A percentile compares a stretch with the other conserved stretches of the same genome.
These are phyloP conservation scores for Verticillium dahliae DNA, from an alignment of 2,329 filamentous ascomycete species.

Conservation along the genomic window DNA sequence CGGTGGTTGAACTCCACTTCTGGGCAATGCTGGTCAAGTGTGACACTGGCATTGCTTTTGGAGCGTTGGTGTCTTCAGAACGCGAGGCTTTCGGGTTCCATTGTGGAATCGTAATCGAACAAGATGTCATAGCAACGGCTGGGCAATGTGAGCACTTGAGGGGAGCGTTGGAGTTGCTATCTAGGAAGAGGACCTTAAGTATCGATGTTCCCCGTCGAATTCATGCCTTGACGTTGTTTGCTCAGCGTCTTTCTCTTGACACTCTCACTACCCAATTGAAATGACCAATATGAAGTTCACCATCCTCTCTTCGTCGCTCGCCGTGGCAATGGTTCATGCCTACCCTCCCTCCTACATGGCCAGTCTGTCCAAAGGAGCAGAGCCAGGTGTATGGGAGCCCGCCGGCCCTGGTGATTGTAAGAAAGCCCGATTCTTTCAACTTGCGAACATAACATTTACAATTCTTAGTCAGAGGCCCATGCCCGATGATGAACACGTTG, in stretches of 20 bases:
- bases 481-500: conserved; percentile 46
- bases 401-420: conserved; percentile 4
- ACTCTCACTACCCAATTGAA: neutral
- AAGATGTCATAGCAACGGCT: neutral
- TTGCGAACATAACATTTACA: neutral
- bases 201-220: neutral
- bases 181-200: neutral
- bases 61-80: neutral
- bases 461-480: conserved; percentile 30
- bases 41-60: neutral
- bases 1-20: neutral
- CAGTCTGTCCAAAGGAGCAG: neutral
- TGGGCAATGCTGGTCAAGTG: neutral
- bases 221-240: neutral
- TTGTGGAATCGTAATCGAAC: neutral
- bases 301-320: neutral
- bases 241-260: neutral
- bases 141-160: neutral
- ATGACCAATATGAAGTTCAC: neutral
- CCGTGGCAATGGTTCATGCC: neutral
- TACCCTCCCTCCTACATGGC: neutral
- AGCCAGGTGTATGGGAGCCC: neutral
- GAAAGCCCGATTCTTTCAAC: fast-evolving
- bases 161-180: neutral
- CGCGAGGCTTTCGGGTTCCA: neutral